Base-by-base conservation (phyloP, 2,329 filamentous ascomycete species). In the Colletotrichum shisoi region DNA sequence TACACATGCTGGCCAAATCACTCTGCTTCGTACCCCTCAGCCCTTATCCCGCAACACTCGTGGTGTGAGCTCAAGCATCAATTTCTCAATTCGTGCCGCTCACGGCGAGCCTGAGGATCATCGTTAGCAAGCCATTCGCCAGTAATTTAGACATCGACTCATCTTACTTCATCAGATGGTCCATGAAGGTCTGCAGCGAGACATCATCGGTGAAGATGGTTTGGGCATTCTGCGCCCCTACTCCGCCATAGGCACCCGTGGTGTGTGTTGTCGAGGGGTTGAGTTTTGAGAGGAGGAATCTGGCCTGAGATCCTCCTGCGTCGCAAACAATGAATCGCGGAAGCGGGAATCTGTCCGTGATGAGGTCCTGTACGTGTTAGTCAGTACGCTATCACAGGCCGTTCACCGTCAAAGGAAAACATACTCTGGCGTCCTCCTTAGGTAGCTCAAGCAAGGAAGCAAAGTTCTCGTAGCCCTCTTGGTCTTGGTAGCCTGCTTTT, bases 201-300 rank as follows among this genome's bases (percentile, higher is more conserved):
- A 99, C 95, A 78, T 99, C 95, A 75, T 99, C 95, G 0, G 95
- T 99, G 81, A 99, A 99, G 74, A 99, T 99, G 5, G 95, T 99
- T 80, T 99, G 95, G 9, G 94, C 94, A 53, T 91, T 94, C 75
- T 94, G 92, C 3, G 87, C 85, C 37, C 91, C 89, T 56, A 94
- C 91, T 69, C 93, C 94, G 63, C 95, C 95, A 75, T 97, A 98
- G 13, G 92, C 91, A 60, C 93, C 92, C 0, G 91, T 94, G 0
- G 95, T 97, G 78, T 99, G 95, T 15, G 95, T 99, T 4, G 95
- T 99, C 1, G 92, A 96, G 0, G 95, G 95, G 80, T 99, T 99
- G 68, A 99, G 88, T 82, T 99, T 99, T 46, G 93, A 96, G 51
- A 99, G 84, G 64, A 99, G 81, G 87, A 99, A 99, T 81, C 95